Evolutionary conservation across 2,329 filamentous ascomycete species (phyloP).

Genomic region (Metarhizium sp.): DNA sequence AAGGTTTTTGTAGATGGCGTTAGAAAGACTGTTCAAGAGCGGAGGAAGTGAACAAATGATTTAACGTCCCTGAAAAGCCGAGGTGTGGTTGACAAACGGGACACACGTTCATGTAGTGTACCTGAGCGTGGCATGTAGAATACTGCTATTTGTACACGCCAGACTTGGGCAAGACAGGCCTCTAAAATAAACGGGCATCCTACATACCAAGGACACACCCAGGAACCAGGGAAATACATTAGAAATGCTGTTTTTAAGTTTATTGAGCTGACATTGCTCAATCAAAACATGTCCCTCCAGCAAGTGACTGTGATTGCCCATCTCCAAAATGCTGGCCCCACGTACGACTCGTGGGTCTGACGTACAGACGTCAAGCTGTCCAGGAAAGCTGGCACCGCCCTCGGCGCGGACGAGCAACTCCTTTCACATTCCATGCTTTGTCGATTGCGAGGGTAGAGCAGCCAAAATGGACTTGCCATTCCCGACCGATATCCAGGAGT

Average conservation of each 20-base stretch:
- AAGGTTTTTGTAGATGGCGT: constrained; percentile 87
- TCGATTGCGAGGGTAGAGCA: background rate
- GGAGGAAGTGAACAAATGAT: constrained; percentile 18
- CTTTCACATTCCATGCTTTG: background rate
- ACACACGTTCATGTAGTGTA: too few species aligned
- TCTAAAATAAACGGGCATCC: too few species aligned
- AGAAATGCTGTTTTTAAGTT: too few species aligned
- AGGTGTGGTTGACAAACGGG: too few species aligned
- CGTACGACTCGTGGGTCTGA: constrained; percentile 2
- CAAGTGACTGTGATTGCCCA: background rate
- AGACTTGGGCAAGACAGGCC: too few species aligned
- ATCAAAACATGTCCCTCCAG: background rate
- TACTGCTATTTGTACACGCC: too few species aligned
- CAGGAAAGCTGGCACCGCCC: background rate
- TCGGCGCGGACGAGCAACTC: background rate
- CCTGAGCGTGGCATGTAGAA: too few species aligned
- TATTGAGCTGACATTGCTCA: too few species aligned
- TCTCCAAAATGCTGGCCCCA: background rate
- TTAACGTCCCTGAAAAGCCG: background rate
- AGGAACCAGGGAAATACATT: too few species aligned
- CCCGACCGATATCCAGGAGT: constrained; percentile 55
- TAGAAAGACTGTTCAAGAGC: constrained; percentile 64
- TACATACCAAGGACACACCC: too few species aligned
- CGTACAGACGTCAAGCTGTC: background rate
- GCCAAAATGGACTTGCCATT: constrained; percentile 30